Evolutionary conservation across 1,284 basidiomycete species (phyloP), one percentile per base, ranked within the genome.

Genomic region (Boletus smithii): DNA sequence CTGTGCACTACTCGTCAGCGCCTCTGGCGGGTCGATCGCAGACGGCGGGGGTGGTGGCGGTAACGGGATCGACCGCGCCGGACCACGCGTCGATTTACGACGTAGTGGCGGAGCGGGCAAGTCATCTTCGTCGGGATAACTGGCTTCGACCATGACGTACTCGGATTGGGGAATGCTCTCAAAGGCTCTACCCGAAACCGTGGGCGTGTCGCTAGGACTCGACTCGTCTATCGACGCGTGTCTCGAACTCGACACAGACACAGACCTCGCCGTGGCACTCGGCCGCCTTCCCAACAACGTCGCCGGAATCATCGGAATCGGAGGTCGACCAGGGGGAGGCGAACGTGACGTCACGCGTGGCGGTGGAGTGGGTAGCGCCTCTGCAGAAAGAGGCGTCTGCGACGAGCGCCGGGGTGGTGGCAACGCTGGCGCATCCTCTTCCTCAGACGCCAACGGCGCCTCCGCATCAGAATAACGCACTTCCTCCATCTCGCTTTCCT

Each of bases 401-500:
- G 60, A 56, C 8, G 55, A 45, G 41, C 61, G 63, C 26, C 70
- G 72, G 17, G 67, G 61, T 0, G 58, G 50, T 26, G 49, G 51
- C 14, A 49, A 23, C 4, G 41, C 42, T 0, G 44, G 44, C 0
- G 23, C 42, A 1, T 35, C 44, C 23, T 54, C 60, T 36, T 45
- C 50, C 20, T 48, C 46, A 1, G 47, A 53, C 24, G 6, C 16
- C 9, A 43, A 20, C 5, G 42, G 46, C 3, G 17, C 35, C 18
- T 61, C 62, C 3, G 35, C 48, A 38, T 62, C 63, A 0, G 60
- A 57, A 49, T 80, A 70, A 4, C 65, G 69, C 14, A 84, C 74
- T 52, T 85, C 82, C 55, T 85, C 84, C 8, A 79, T 68, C 61
- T 86, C 83, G 53, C 79, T 84, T 52, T 84, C 81, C 56, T 85